Evolutionary conservation across 495 filamentous ascomycete genomes (phyloP), one percentile per base, ranked within the genome.

Genomic region (Aspergillus mulundensis): DNA sequence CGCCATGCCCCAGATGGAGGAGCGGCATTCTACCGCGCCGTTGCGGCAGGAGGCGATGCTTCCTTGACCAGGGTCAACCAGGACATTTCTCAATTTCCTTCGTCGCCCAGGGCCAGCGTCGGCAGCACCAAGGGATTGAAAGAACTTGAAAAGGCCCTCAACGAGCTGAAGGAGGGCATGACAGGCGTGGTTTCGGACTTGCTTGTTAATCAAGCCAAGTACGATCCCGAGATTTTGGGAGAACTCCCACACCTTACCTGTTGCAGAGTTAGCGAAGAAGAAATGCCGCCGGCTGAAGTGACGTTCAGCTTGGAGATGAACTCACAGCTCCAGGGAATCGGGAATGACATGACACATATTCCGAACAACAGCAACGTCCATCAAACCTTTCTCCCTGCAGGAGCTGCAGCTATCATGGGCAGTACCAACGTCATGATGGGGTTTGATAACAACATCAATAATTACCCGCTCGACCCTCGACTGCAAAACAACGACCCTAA

Each of bases 71-170:
- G 36, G 7, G 21, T 55, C 6, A 28, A 43, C 15, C 53, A 58
- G 4, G 46, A 54, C 1, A 58, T 43, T 7, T 44, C 62, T 16
- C 43, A 42, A 24, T 41, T 57, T 20, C 67, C 71, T 47, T 3
- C 38, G 70, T 70, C 44, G 39, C 53, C 8, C 16, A 25, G 12
- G 28, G 15, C 19, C 32, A 38, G 20, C 18, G 14, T 3, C 62
- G 67, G 65, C 59, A 46, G 20, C 5, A 42, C 0, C 63, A 66
- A 30, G 43, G 67, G 64, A 7, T 66, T 60, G 7, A 63, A 66
- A 8, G 58, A 65, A 18, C 12, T 66, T 0, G 71, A 77, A 20
- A 71, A 68, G n/a, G 75, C 70, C 46, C 61, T 87, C 11, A 77
- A 73, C 14, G 67, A 76, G 41, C 70, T 80, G 50, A 74, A 79